Evolutionary conservation across 2,329 filamentous ascomycete genomes (phyloP).

Genomic region (Nectriaceae sp.): DNA sequence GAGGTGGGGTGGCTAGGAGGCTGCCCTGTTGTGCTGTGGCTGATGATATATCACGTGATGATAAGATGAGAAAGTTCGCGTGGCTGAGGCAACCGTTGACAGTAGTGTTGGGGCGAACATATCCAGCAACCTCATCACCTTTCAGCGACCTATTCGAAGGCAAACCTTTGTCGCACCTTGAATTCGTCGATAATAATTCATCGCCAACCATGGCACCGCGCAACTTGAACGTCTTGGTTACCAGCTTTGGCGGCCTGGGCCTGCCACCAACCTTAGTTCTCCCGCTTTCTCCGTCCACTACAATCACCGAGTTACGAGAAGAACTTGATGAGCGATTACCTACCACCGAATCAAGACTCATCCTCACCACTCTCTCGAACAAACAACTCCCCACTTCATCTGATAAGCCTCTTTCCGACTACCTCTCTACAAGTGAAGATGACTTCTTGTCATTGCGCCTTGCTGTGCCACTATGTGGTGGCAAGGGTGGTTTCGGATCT

Average conservation of each 20-base stretch:
- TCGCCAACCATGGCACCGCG: conserved; percentile 57
- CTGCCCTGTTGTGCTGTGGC: conserved; percentile 29
- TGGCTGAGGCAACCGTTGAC: background rate
- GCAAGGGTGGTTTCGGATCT: conserved; percentile 97
- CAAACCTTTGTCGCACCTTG: too few relatives aligned
- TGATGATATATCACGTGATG: conserved; percentile 32
- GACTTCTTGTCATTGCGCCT: conserved; percentile 83
- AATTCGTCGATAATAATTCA: too few relatives aligned
- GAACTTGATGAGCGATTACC: conserved; percentile 64
- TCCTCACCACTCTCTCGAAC: conserved; percentile 82
- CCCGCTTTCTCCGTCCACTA: conserved; percentile 66
- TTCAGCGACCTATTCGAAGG: too few relatives aligned
- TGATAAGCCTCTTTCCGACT: conserved; percentile 56
- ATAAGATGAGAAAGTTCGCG: conserved; percentile 17
- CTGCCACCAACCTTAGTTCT: conserved; percentile 82
- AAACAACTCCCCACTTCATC: conserved; percentile 63
- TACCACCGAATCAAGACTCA: conserved; percentile 59
- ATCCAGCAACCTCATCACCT: too few relatives aligned
- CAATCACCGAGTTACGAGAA: conserved; percentile 67
- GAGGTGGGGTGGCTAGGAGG: conserved; percentile 34
- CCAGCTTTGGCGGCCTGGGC: conserved; percentile 79
- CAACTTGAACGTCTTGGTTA: conserved; percentile 79
- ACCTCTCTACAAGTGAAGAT: conserved; percentile 59
- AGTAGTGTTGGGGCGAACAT: too few relatives aligned
- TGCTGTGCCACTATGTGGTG: conserved; percentile 77